phyloP scores from a whole-genome alignment of 352 stramenopile genomes.

The Phytopythium kandeliae region DNA sequence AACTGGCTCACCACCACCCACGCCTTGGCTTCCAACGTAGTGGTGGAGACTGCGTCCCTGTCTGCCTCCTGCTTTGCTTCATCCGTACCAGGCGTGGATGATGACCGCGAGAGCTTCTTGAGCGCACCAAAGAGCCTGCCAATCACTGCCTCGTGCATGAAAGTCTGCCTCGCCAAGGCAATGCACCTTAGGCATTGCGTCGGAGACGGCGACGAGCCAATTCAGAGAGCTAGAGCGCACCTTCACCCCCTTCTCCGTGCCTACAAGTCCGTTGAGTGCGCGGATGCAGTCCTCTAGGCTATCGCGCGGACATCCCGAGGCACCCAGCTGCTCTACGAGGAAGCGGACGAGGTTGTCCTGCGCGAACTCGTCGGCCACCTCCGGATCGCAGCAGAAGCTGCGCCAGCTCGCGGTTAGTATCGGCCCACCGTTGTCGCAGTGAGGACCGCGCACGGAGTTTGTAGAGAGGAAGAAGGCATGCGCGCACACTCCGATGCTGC shows the following conservation, averaged over 20 bases:
- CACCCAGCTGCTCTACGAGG: constrained; percentile 42
- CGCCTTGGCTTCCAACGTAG: constrained; percentile 19
- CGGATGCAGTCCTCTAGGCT: constrained; percentile 41
- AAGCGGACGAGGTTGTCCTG: constrained; percentile 58
- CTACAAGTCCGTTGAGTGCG: constrained; percentile 37
- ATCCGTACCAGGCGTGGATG: constrained; percentile 1
- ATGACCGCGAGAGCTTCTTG: constrained; percentile 32
- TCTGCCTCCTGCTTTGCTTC: background rate
- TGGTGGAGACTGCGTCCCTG: too few species aligned
- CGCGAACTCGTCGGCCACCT: constrained; percentile 46
- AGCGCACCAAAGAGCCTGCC: constrained; percentile 37
- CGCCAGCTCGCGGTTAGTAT: constrained; percentile 4
- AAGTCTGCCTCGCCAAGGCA: constrained; percentile 13
- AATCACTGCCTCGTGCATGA: constrained; percentile 36
- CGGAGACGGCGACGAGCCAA: background rate
- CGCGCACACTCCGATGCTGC: background rate
- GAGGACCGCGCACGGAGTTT: too few species aligned
- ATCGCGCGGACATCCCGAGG: constrained; percentile 15
- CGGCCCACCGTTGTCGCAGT: background rate
- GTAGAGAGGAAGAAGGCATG: too few species aligned
- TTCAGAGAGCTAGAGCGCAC: constrained; percentile 7
- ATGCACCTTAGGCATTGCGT: background rate
- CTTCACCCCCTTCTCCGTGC: constrained; percentile 39
- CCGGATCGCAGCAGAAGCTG: constrained; percentile 62
- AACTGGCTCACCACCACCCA: constrained; percentile 47